Base-by-base conservation (phyloP, 805 yeast genomes). In the Kodamaea kaohsiungensis region DNA sequence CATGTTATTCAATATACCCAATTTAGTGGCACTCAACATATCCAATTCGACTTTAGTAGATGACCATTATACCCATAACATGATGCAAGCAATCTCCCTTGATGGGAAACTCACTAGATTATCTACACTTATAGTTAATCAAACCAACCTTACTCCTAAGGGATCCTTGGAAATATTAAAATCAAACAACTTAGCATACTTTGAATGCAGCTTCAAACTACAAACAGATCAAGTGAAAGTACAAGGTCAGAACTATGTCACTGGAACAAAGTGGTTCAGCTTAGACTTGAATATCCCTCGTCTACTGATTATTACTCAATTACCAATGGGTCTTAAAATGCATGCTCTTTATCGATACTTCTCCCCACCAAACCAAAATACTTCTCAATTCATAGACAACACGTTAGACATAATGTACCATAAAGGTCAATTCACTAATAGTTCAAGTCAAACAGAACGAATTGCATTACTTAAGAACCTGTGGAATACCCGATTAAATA, bases 1-100 rank as follows among this genome's bases (percentile, higher is more conserved):
- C 18, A 48, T 54, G 48, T 38, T 74, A 1, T 65, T 69, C 56
- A 70, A 67, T 51, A 54, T 70, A 15, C 63, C 64, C 10, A 59
- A 59, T 25, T 58, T 73, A 15, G 61, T 60, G 22, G 75, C 67
- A 5, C 50, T 58, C 22, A 52, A 59, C 16, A 43, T 76, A 9
- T 73, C 79, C 1, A 63, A 66, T 35, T 63, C 62, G 38, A 46
- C 46, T 0, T 45, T 51, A 9, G 60, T 75, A 9, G 73, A 72
- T 57, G 78, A 74, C 57, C 65, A 57, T 38, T 69, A 65, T 30
- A 46, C 75, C 4, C 57, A 61, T 46, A 66, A 43, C 18, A 46
- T 52, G 51, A 18, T 47, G 38, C 25, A 37, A 17, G 48, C 43
- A n/a, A 52, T 51, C 13, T n/a, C 33, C 2, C 38, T 19, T 12